Conservation (phyloP, 176 grass and related monocot species). For the Zizania latifolia region DNA sequence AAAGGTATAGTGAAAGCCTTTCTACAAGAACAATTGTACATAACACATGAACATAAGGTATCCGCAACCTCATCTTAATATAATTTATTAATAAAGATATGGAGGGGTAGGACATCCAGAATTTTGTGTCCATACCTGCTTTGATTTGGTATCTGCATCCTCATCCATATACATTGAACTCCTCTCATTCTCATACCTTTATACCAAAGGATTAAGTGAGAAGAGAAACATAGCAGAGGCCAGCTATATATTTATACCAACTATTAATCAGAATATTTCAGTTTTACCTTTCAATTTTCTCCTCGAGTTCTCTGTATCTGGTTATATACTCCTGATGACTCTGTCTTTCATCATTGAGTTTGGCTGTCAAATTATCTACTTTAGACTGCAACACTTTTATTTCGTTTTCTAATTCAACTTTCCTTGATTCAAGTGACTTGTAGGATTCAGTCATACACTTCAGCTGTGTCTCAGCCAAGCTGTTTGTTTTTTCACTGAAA, state of each 20-base stretch:
- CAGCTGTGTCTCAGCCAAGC: slow-evolving; percentile 88
- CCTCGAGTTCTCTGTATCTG: slow-evolving; percentile 76
- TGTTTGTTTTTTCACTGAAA: slow-evolving; percentile 88
- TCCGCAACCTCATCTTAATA: not conserved
- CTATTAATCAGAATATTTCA: slow-evolving; percentile 10
- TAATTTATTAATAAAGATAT: not conserved
- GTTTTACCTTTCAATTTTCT: slow-evolving; percentile 72
- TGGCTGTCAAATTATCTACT: slow-evolving; percentile 51
- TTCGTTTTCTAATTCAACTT: slow-evolving; percentile 74
- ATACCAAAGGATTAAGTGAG: slow-evolving; percentile 39
- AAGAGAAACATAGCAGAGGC: slow-evolving; percentile 7
- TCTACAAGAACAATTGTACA: slow-evolving; percentile 3
- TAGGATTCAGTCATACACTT: slow-evolving; percentile 97
- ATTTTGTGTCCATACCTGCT: slow-evolving; percentile 48
- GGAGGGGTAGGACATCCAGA: not conserved
- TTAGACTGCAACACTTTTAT: slow-evolving; percentile 43
- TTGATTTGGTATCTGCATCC: slow-evolving; percentile 57
- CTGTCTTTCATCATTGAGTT: slow-evolving; percentile 71
- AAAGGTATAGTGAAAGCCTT: slow-evolving; percentile 1
- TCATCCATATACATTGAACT: slow-evolving; percentile 46
- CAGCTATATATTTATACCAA: not conserved
- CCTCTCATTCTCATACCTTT: slow-evolving; percentile 56
- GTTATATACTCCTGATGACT: slow-evolving; percentile 64
- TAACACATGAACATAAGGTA: not conserved
- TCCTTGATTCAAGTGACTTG: slow-evolving; percentile 73